phyloP scores from a whole-genome alignment of 2,329 filamentous ascomycete species.

The Ophiocordyceps camponoti-rufipedis region DNA sequence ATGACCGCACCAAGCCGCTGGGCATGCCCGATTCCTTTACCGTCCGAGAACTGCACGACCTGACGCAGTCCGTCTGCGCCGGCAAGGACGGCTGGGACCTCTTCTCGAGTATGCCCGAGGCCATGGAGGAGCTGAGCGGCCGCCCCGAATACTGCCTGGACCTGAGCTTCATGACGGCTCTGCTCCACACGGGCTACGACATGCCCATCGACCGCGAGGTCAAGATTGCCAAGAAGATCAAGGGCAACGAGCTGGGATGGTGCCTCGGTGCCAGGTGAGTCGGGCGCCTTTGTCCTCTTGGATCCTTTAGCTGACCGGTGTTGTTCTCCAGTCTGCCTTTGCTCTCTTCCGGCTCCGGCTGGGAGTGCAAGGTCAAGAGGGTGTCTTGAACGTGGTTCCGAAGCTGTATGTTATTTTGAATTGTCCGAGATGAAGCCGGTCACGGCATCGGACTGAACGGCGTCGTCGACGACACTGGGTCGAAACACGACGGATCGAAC shows the following conservation, averaged over 20 bases:
- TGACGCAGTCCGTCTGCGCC: slow-evolving; percentile 69
- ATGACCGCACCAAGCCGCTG: slow-evolving; percentile 79
- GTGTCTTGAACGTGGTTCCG: slow-evolving; percentile 29
- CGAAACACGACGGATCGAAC: not conserved
- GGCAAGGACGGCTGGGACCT: slow-evolving; percentile 63
- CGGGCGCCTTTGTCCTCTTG: not conserved
- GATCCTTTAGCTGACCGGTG: slow-evolving; percentile 4
- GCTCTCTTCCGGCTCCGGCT: slow-evolving; percentile 64
- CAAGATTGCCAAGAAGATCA: slow-evolving; percentile 97
- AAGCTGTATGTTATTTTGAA: not conserved
- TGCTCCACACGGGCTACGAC: slow-evolving; percentile 90
- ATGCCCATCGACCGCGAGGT: slow-evolving; percentile 95
- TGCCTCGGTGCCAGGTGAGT: slow-evolving; percentile 86
- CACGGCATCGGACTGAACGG: not conserved
- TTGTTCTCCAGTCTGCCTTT: slow-evolving; percentile 51
- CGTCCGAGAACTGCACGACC: slow-evolving; percentile 70
- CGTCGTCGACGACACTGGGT: slow-evolving; percentile 1
- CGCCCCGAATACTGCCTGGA: slow-evolving; percentile 88
- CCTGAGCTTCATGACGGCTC: slow-evolving; percentile 85
- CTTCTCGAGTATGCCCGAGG: slow-evolving; percentile 59
- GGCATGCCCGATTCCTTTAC: slow-evolving; percentile 99
- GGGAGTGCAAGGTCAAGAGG: slow-evolving; percentile 74
- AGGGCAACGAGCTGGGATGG: slow-evolving; percentile 92
- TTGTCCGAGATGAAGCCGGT: not conserved
- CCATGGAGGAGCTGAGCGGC: slow-evolving; percentile 60